Conservation (phyloP, 768 basidiomycete genomes). For the Chlorophyllum brunneum region DNA sequence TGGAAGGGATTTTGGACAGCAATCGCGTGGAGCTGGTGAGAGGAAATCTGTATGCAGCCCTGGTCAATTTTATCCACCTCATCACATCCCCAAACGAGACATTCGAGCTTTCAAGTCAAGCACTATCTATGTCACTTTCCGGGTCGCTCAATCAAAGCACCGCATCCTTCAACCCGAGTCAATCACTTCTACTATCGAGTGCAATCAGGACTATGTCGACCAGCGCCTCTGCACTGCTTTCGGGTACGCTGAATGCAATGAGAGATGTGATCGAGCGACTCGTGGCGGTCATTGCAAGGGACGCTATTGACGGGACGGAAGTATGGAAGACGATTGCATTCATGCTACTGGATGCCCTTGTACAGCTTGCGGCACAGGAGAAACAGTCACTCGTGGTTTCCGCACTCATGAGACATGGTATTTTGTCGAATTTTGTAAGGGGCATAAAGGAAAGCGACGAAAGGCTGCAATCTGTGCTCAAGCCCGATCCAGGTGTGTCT, state of each 20-base stretch:
- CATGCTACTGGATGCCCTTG: slow-evolving; percentile 79
- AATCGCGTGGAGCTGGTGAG: slow-evolving; percentile 83
- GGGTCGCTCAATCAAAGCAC: slow-evolving; percentile 24
- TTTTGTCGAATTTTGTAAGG: slow-evolving; percentile 75
- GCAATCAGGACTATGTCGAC: slow-evolving; percentile 20
- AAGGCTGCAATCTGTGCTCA: slow-evolving; percentile 70
- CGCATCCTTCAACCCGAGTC: slow-evolving; percentile 30
- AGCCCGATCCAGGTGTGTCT: slow-evolving; percentile 82
- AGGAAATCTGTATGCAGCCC: slow-evolving; percentile 90
- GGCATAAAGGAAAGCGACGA: slow-evolving; percentile 82
- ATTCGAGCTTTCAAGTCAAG: slow-evolving; percentile 18
- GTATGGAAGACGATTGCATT: slow-evolving; percentile 98
- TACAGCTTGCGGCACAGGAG: slow-evolving; percentile 66
- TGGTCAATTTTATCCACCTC: slow-evolving; percentile 90
- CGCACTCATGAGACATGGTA: slow-evolving; percentile 67
- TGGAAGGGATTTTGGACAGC: slow-evolving; percentile 73
- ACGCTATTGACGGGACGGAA: slow-evolving; percentile 92
- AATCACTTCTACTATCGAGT: slow-evolving; percentile 26
- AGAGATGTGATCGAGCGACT: slow-evolving; percentile 70
- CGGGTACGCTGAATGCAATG: slow-evolving; percentile 62
- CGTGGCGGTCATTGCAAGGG: slow-evolving; percentile 71
- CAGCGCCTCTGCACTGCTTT: slow-evolving; percentile 43
- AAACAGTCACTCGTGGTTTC: slow-evolving; percentile 61
- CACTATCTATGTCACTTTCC: slow-evolving; percentile 28
- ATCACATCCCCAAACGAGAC: slow-evolving; percentile 32